Evolutionary conservation across 495 filamentous ascomycete species (phyloP).

Genomic region (Usnea hakonensis): DNA sequence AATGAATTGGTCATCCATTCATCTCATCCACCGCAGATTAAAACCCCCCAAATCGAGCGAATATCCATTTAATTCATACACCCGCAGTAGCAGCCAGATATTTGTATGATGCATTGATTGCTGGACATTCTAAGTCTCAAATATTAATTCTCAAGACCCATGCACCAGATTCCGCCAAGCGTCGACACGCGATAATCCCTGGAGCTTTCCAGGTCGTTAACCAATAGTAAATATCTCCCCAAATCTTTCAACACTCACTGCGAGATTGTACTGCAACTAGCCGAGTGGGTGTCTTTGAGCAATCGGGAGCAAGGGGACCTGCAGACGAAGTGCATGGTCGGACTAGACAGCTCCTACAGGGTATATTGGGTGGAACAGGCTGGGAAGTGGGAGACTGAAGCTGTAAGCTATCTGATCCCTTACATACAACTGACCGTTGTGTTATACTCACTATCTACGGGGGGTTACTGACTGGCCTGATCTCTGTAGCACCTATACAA

Average conservation of each 20-base stretch:
- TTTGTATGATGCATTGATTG: neutral
- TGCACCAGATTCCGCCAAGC: constrained; percentile 5
- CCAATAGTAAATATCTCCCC: constrained; percentile 2
- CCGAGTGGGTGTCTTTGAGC: neutral
- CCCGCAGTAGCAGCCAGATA: neutral
- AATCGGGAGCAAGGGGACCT: neutral
- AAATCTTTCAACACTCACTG: neutral
- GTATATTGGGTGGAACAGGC: neutral
- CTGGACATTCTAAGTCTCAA: neutral
- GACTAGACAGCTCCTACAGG: neutral
- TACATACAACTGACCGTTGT: neutral
- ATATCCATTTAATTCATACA: neutral
- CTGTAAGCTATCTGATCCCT: neutral
- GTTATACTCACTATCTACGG: neutral
- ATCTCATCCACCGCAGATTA: neutral
- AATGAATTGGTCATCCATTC: constrained; percentile 1
- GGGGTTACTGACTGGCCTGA: neutral
- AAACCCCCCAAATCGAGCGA: neutral
- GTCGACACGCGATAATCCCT: constrained; percentile 10
- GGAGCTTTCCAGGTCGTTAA: constrained; percentile 1
- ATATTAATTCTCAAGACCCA: neutral
- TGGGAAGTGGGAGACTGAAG: neutral
- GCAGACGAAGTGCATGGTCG: neutral
- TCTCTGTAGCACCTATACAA: neutral
- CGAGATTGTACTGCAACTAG: neutral